Base-by-base conservation (phyloP, 164 flowering plant genomes). In the Hamamelis virginiana region DNA sequence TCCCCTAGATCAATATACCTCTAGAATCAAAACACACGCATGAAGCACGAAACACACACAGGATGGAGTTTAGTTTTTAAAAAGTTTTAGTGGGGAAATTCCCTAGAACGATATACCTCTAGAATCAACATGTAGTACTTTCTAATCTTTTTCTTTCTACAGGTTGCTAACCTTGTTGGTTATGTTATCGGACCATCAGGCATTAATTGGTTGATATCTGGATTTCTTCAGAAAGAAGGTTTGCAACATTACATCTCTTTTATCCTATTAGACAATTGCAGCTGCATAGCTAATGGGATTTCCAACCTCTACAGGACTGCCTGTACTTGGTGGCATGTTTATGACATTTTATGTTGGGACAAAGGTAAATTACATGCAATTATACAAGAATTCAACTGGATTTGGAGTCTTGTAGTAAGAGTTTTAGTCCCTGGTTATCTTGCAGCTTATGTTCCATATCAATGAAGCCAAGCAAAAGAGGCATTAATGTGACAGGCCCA, bases 101-200 rank as follows among this genome's bases (percentile, higher is more conserved):
- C n/a, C n/a, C 41, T 33, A 2, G 41, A 33, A 33, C 41, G 41
- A 33, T 33, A 33, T 33, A 33, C 41, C 41, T 2, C 21, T 56
- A n/a, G 27, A 22, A 41, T 55, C 1, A 10, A 56, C 13, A 43
- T 67, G 14, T 52, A 43, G 21, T 1, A 22, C 27, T 22, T 57
- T 58, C 62, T 62, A 56, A 67, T 4, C 12, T 59, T 58, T 44
- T 57, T 55, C n/a, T 62, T 45, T 82, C 9, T 69, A 67, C 86
- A 94, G 97, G 90, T 91, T 61, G 96, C 96, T 58, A 94, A 94
- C 75, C 95, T 94, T 59, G 95, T 86, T 59, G 98, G 98, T 38
- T 94, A 81, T 80, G 98, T 91, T 45, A 81, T 94, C 68, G 98
- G 98, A 68, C 95, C 95, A 47, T 85, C 93, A 0, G 94, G 95